These are phyloP conservation scores for Hibiscus trionum DNA, from an alignment of 345 rosid species.

Conservation along the genomic window DNA sequence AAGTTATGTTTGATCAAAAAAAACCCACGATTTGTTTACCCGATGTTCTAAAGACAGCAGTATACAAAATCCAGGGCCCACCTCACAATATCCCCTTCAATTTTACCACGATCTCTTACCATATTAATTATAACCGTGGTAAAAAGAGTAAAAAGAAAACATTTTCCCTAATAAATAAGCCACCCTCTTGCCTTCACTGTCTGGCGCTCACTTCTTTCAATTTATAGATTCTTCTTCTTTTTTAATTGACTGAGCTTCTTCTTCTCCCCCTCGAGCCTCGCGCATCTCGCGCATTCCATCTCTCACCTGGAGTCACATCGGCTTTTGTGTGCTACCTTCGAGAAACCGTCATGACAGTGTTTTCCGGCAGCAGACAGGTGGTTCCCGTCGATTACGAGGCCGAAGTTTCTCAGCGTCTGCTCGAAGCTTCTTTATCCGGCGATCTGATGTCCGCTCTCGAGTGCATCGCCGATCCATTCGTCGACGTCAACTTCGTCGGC, in stretches of 20 bases:
- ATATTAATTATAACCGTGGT: background rate
- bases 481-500: slow-evolving; percentile 85
- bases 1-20: too few species aligned
- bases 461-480: slow-evolving; percentile 57
- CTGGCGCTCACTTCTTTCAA: slow-evolving; percentile 10
- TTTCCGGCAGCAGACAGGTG: slow-evolving; percentile 71
- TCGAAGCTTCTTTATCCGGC: slow-evolving; percentile 58
- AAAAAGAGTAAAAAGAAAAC: background rate
- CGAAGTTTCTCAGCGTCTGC: slow-evolving; percentile 80
- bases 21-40: background rate
- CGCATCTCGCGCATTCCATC: slow-evolving; percentile 10
- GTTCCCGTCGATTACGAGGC: slow-evolving; percentile 86
- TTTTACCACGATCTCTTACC: background rate
- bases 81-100: background rate
- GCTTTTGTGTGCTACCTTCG: background rate
- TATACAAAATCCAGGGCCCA: background rate
- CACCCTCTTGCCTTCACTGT: background rate
- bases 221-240: background rate
- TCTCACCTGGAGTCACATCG: slow-evolving; percentile 14
- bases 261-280: slow-evolving; percentile 41
- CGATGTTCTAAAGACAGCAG: background rate
- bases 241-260: slow-evolving; percentile 24
- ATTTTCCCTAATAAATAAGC: background rate
- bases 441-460: slow-evolving; percentile 57
- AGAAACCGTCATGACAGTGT: slow-evolving; percentile 49